A percentile compares a stretch with the other conserved stretches of the same genome.
phyloP scores from a whole-genome alignment of 2,329 filamentous ascomycete species.

The Ophiocordyceps robertsii region DNA sequence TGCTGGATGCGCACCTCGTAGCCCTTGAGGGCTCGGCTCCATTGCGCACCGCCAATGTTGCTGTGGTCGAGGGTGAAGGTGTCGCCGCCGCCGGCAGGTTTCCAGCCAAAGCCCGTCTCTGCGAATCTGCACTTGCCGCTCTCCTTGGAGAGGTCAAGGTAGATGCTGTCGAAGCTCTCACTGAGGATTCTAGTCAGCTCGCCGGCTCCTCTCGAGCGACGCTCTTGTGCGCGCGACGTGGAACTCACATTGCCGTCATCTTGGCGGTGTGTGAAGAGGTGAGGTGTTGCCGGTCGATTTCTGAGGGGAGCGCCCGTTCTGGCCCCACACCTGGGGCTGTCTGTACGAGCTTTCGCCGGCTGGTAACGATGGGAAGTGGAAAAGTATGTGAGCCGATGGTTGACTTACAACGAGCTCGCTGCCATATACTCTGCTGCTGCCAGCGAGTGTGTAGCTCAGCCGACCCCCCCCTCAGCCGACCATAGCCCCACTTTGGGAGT shows the following conservation, averaged over 20 bases:
- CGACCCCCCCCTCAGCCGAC: too few relatives aligned
- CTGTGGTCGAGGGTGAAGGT: slow-evolving; percentile 85
- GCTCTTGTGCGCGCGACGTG: too few relatives aligned
- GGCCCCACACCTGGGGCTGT: too few relatives aligned
- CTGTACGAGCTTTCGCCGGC: too few relatives aligned
- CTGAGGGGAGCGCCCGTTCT: not conserved
- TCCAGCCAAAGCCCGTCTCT: slow-evolving; percentile 92
- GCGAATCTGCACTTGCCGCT: slow-evolving; percentile 89
- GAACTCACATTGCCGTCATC: slow-evolving; percentile 25
- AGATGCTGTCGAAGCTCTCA: slow-evolving; percentile 96
- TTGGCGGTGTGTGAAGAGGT: slow-evolving; percentile 5
- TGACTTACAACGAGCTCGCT: too few relatives aligned
- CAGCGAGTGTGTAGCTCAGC: too few relatives aligned
- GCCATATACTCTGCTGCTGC: too few relatives aligned
- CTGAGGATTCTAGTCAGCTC: slow-evolving; percentile 18
- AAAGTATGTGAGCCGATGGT: too few relatives aligned
- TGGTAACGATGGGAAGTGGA: too few relatives aligned
- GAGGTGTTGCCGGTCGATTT: not conserved
- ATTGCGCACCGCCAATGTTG: slow-evolving; percentile 79
- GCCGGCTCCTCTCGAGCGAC: not conserved
- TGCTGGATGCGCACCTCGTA: slow-evolving; percentile 89
- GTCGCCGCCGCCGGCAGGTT: slow-evolving; percentile 72
- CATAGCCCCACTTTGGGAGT: too few relatives aligned
- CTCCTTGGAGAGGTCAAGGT: slow-evolving; percentile 88
- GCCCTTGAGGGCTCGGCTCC: slow-evolving; percentile 85